Evolutionary conservation across 441 rosid species (phyloP), one percentile per base, ranked within the genome.

Genomic region (Capsella rubella): DNA sequence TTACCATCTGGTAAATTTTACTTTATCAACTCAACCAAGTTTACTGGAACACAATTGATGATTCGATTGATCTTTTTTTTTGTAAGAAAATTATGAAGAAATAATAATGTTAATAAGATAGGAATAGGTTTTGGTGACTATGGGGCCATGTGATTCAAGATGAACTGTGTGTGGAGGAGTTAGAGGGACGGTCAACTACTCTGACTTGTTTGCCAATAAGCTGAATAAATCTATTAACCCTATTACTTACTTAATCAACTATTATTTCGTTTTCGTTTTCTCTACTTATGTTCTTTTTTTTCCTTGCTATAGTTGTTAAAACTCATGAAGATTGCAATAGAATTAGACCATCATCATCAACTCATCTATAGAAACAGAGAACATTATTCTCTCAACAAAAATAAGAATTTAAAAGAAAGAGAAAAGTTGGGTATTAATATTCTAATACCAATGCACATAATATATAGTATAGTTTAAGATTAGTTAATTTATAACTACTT

Each of bases 131-230:
- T 7, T 5, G 8, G 14, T 59, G 68, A 4, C 37, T 25, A 58
- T 49, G 37, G 37, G 73, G 47, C 46, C 73, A 51, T 74, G 63
- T 75, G 78, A 43, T 68, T 75, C 21, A 75, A 51, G 64, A 74
- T 39, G 62, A 52, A 75, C 43, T 43, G 51, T 75, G 64, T 34
- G 51, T 75, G 64, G 74, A 75, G 68, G 55, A 74, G 73, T 16
- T 67, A 67, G 68, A 79, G 82, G 76, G 96, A 62, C 67, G 90
- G 87, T 85, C 88, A 90, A 85, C 95, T 81, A 90, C 92, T 84
- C 86, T 87, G 89, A 84, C 91, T 87, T 75, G 83, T 85, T 79
- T 82, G 60, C 80, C 83, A 82, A 80, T 90, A 80, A 78, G 73
- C 79, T 64, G 39, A 84, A 68, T 78, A 79, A 84, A 79, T 47